phyloP scores from a whole-genome alignment of 1,139 yeast genomes.

The Suhomyces chickasaworum region DNA sequence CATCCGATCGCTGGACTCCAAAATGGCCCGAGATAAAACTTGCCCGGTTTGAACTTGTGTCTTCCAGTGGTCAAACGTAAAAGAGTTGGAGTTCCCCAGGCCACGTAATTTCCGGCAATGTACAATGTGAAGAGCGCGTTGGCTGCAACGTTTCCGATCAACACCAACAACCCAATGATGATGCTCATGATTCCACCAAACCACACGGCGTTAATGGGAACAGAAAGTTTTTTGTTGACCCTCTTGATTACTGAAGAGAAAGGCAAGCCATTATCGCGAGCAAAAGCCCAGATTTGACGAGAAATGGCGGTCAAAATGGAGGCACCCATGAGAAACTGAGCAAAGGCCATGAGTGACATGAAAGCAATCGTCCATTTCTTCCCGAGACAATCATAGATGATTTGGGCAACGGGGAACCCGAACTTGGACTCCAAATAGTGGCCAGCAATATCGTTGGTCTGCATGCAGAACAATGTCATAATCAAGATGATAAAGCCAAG shows the following conservation, averaged over 20 bases:
- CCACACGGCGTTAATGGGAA: constrained; percentile 63
- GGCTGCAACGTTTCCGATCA: constrained; percentile 63
- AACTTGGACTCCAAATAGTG: constrained; percentile 43
- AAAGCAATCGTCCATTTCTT: constrained; percentile 69
- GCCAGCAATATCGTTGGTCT: constrained; percentile 46
- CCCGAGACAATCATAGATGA: constrained; percentile 65
- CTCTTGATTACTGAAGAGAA: constrained; percentile 50
- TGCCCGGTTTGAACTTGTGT: constrained; percentile 60
- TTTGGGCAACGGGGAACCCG: constrained; percentile 66
- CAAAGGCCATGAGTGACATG: constrained; percentile 59
- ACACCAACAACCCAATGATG: constrained; percentile 56
- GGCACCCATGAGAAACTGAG: constrained; percentile 69
- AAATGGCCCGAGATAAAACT: constrained; percentile 57
- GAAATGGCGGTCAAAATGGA: constrained; percentile 54
- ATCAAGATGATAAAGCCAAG: constrained; percentile 62
- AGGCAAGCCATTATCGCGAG: constrained; percentile 54
- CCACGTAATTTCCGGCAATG: constrained; percentile 61
- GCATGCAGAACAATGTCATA: constrained; percentile 57
- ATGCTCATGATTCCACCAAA: constrained; percentile 52
- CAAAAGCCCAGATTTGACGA: constrained; percentile 55
- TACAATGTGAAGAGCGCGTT: constrained; percentile 59
- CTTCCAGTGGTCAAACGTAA: constrained; percentile 49
- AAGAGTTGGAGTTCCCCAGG: constrained; percentile 61
- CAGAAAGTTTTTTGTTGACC: constrained; percentile 53
- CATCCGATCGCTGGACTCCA: constrained; percentile 48